Conservation (phyloP, 148 eudicot species). For the Cornus florida region DNA sequence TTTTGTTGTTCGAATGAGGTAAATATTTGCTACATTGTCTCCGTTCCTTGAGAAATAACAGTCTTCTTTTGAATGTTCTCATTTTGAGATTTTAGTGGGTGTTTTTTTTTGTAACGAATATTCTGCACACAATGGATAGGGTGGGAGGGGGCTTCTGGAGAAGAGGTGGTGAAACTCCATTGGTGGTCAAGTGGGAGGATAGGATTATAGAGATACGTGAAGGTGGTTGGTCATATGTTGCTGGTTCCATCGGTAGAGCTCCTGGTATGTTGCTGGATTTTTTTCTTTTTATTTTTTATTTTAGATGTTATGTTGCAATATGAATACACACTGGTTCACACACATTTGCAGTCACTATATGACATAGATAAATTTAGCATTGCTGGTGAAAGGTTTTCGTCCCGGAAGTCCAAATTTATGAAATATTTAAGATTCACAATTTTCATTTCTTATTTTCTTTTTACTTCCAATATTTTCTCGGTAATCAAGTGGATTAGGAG, state of each 20-base stretch:
- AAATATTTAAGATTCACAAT: neutral
- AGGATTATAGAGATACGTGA: slow-evolving; percentile 77
- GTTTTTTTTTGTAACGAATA: neutral
- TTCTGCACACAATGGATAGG: slow-evolving; percentile 27
- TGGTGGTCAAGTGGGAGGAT: slow-evolving; percentile 77
- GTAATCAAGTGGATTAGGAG: neutral
- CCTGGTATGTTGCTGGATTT: slow-evolving; percentile 53
- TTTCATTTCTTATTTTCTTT: no score
- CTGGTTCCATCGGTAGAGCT: slow-evolving; percentile 76
- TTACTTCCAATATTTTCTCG: neutral
- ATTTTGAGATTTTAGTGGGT: neutral
- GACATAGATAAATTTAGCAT: no score
- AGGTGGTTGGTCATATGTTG: slow-evolving; percentile 93
- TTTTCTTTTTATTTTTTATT: neutral
- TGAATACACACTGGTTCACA: neutral
- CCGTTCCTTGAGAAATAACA: neutral
- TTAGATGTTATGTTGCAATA: neutral
- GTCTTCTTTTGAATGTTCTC: neutral
- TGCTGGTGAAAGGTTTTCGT: neutral
- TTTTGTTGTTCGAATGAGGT: slow-evolving; percentile 87
- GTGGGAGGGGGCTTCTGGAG: slow-evolving; percentile 91
- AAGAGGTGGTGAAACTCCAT: slow-evolving; percentile 86
- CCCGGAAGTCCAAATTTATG: neutral
- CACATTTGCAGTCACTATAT: neutral
- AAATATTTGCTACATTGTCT: slow-evolving; percentile 4